Base-by-base conservation (phyloP, 2,329 filamentous ascomycete species). In the Clarireedia hainanense region DNA sequence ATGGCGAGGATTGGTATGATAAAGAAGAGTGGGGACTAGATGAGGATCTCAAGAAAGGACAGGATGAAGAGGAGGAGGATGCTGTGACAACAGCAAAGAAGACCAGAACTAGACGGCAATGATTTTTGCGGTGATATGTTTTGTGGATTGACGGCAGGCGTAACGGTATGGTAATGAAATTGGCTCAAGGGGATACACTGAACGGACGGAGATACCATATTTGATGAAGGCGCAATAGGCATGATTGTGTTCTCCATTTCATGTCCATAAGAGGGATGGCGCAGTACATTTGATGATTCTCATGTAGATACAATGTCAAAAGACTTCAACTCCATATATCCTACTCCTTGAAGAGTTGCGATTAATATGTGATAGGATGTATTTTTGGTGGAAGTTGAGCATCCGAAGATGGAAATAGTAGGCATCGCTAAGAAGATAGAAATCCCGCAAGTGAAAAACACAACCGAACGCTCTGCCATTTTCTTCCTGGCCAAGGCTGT, bases 1-100 rank as follows among this genome's bases (percentile, higher is more conserved):
- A 95, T 68, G 88, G 88, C 10, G 89, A 95, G 74, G 89, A 95
- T 68, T 95, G 88, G 87, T 91, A 91, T 67, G 89, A 95, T 70
- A 81, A 81, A 66, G 85, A 89, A 52, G 86, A 89, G 72, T 92
- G 88, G 88, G 81, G 80, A 0, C 70, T 94, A 49, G 79, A 81
- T 7, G 85, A 88, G 59, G 85, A 88, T 62, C 72, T 92, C 6
- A 86, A 89, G 69, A 94, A 94, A 73, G 89, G 89, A 0, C 85
- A 88, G 64, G 87, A 91, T 59, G 85, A 88, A 67, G 89, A 92
- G 65, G 89, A 94, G 67, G 88, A 92, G 67, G 88, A 91, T 58
- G 74, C 73, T 40, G 72, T 69, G 15, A 71, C 69, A 37, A 72
- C 72, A 42, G 74, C 74, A 17, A 76, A 80, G 70, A 76, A 79